A percentile compares a stretch with the other conserved stretches of the same genome.
Conservation (phyloP, 2,329 filamentous ascomycete species). For the Apiospora arundinis region DNA sequence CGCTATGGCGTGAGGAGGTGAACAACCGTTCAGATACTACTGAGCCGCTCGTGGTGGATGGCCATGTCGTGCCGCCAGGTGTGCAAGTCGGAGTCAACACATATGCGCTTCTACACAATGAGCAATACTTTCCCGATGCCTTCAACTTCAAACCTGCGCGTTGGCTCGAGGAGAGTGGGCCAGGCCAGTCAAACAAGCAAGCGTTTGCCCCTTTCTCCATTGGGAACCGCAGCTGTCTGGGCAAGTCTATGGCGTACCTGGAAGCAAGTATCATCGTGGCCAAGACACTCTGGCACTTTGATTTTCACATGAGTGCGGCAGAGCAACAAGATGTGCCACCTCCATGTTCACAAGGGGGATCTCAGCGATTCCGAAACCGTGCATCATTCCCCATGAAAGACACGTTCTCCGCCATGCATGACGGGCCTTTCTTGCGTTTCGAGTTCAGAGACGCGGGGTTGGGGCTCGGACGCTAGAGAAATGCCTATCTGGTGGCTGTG, state of each 20-base stretch:
- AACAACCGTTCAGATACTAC: background rate
- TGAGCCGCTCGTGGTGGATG: conserved; percentile 7
- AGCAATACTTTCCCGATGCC: conserved; percentile 24
- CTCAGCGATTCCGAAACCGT: too few relatives aligned
- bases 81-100: conserved; percentile 24
- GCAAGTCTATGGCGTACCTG: background rate
- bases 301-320: too few relatives aligned
- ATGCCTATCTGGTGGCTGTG: too few relatives aligned
- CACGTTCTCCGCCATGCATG: too few relatives aligned
- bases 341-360: too few relatives aligned
- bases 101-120: conserved; percentile 24
- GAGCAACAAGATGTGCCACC: too few relatives aligned
- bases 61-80: conserved; percentile 24
- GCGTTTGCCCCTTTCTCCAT: background rate
- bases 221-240: background rate
- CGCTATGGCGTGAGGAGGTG: conserved; percentile 22
- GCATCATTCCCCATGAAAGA: too few relatives aligned
- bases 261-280: background rate
- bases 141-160: conserved; percentile 29
- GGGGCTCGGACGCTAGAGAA: too few relatives aligned
- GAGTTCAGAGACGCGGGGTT: too few relatives aligned
- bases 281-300: conserved; percentile 5
- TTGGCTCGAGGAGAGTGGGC: conserved; percentile 38
- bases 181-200: background rate
- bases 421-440: too few relatives aligned